Percentiles rank a stretch among this genome's conserved stretches.
Conservation (phyloP, 208 protist genomes). For the Polymyxa betae region DNA sequence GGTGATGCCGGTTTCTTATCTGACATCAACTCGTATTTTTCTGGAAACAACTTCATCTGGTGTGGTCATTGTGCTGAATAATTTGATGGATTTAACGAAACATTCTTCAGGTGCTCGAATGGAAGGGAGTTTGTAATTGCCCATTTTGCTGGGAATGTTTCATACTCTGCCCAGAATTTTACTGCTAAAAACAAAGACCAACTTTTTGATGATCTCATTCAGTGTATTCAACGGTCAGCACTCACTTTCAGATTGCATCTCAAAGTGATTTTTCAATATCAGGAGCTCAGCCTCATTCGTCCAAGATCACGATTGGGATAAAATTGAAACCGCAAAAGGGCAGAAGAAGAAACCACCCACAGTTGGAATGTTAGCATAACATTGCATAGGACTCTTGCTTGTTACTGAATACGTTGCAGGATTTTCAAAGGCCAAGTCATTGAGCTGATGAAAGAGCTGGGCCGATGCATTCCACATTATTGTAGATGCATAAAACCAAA, state of each 20-base stretch:
- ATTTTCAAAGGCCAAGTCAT: slow-evolving; percentile 32
- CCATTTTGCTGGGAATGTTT: slow-evolving; percentile 36
- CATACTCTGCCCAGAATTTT: neutral
- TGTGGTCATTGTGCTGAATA: neutral
- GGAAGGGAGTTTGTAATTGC: neutral
- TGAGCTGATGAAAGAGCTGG: slow-evolving; percentile 46
- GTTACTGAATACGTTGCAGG: neutral
- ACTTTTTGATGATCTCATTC: slow-evolving; percentile 50
- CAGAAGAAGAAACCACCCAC: slow-evolving; percentile 54
- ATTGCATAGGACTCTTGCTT: neutral
- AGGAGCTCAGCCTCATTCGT: neutral
- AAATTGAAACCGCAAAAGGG: slow-evolving; percentile 5
- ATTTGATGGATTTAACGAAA: neutral
- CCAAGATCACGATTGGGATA: slow-evolving; percentile 32
- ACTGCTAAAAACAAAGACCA: slow-evolving; percentile 52
- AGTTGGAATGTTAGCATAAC: slow-evolving; percentile 7
- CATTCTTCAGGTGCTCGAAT: neutral
- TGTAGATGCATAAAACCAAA: slow-evolving; percentile 51
- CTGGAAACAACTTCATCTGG: neutral
- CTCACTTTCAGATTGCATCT: too few relatives aligned
- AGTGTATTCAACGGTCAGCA: slow-evolving; percentile 33
- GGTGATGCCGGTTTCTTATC: slow-evolving; percentile 26
- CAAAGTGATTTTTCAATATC: too few relatives aligned
- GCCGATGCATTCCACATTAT: slow-evolving; percentile 3
- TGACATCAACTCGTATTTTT: neutral